These are phyloP conservation scores for Myxozyma kluyveri DNA, from an alignment of 805 yeast genomes.

Conservation along the genomic window DNA sequence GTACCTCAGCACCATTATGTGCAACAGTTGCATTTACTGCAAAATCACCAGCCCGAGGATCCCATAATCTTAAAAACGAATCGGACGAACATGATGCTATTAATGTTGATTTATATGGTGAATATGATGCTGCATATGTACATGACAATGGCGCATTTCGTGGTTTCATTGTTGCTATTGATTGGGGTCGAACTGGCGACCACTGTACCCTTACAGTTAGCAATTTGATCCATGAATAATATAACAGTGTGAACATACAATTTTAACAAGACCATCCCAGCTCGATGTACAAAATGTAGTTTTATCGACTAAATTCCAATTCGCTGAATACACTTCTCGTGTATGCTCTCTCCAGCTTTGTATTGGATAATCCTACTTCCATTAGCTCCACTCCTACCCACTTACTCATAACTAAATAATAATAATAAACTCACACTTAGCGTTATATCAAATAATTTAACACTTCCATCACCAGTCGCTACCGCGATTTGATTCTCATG, in stretches of 20 bases:
- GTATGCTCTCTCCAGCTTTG: slow-evolving; percentile 74
- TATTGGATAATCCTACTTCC: slow-evolving; percentile 57
- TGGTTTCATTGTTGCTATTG: slow-evolving; percentile 52
- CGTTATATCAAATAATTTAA: slow-evolving; percentile 75
- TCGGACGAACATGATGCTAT: slow-evolving; percentile 71
- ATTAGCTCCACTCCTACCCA: background rate
- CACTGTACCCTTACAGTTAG: slow-evolving; percentile 42
- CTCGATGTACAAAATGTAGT: slow-evolving; percentile 69
- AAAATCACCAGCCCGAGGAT: slow-evolving; percentile 65
- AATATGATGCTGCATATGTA: slow-evolving; percentile 31
- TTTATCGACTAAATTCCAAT: slow-evolving; percentile 73
- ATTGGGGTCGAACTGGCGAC: slow-evolving; percentile 61
- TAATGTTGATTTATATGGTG: slow-evolving; percentile 73
- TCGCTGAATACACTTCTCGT: slow-evolving; percentile 68
- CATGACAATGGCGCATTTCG: slow-evolving; percentile 27
- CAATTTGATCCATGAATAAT: background rate
- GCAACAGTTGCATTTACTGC: slow-evolving; percentile 58
- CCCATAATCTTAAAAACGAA: slow-evolving; percentile 78
- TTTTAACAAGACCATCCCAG: slow-evolving; percentile 88
- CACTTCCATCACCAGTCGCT: slow-evolving; percentile 87
- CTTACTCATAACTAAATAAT: background rate
- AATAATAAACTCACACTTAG: slow-evolving; percentile 30
- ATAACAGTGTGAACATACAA: slow-evolving; percentile 34
- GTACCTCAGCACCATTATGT: slow-evolving; percentile 76
- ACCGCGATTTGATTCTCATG: slow-evolving; percentile 82